Percentiles rank a stretch among this genome's conserved stretches.
These are phyloP conservation scores for Leccinum olivaceopallidum DNA, from an alignment of 768 basidiomycete genomes.

Conservation along the genomic window DNA sequence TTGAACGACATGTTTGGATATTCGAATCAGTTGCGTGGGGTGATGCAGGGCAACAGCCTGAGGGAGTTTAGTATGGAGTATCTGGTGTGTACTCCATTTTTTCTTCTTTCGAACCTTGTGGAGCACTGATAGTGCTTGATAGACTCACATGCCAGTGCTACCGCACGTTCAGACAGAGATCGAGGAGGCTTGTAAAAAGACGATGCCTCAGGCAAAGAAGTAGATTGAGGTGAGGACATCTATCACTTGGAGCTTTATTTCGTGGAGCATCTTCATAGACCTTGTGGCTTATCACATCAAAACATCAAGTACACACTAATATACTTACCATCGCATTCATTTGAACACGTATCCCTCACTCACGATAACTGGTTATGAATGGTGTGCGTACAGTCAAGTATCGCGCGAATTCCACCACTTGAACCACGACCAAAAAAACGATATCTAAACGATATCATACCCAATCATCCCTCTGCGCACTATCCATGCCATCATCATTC, in stretches of 20 bases:
- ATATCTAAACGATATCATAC: too few relatives aligned
- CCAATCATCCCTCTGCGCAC: too few relatives aligned
- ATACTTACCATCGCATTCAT: slow-evolving; percentile 9
- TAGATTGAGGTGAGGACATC: slow-evolving; percentile 37
- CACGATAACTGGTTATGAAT: neutral
- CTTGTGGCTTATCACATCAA: slow-evolving; percentile 5
- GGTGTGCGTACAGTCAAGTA: neutral
- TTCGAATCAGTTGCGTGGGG: slow-evolving; percentile 88
- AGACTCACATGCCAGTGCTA: slow-evolving; percentile 83
- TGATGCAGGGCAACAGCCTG: slow-evolving; percentile 97
- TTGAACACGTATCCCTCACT: slow-evolving; percentile 5
- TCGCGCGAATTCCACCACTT: too few relatives aligned
- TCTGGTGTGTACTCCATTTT: slow-evolving; percentile 48
- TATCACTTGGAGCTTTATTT: slow-evolving; percentile 16
- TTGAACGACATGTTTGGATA: slow-evolving; percentile 99
- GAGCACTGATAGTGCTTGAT: slow-evolving; percentile 1
- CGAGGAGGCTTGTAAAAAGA: slow-evolving; percentile 83
- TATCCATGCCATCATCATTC: too few relatives aligned
- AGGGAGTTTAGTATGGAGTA: slow-evolving; percentile 84
- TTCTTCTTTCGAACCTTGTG: neutral
- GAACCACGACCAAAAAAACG: too few relatives aligned
- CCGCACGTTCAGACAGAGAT: slow-evolving; percentile 83
- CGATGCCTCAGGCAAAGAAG: slow-evolving; percentile 67
- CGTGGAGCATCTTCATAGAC: too few relatives aligned
- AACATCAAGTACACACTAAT: slow-evolving; percentile 2